Conservation (phyloP, 495 filamentous ascomycete species). For the Letharia columbiana region DNA sequence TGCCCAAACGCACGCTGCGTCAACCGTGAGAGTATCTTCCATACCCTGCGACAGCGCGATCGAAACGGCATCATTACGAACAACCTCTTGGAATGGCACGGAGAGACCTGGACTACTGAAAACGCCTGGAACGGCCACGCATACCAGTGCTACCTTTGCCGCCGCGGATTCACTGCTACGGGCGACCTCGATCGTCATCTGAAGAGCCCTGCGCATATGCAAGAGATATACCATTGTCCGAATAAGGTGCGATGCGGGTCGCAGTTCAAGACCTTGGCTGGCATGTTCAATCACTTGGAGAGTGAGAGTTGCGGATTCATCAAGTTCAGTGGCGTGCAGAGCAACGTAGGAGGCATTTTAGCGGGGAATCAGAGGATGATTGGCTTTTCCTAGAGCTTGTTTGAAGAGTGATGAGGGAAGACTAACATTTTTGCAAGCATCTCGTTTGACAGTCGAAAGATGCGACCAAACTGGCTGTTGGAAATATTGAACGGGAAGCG, state of each 20-base stretch:
- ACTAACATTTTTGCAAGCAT: too few relatives aligned
- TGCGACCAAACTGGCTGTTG: too few relatives aligned
- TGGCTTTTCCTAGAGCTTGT: slow-evolving; percentile 10
- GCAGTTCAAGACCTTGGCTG: slow-evolving; percentile 41
- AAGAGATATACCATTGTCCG: slow-evolving; percentile 47
- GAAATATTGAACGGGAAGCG: too few relatives aligned
- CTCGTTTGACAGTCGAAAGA: too few relatives aligned
- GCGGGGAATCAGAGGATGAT: slow-evolving; percentile 13
- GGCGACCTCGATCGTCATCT: slow-evolving; percentile 31
- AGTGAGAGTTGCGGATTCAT: slow-evolving; percentile 44
- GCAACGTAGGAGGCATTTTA: slow-evolving; percentile 20
- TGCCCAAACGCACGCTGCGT: slow-evolving; percentile 32
- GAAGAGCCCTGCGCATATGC: slow-evolving; percentile 35
- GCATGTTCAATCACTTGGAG: slow-evolving; percentile 47
- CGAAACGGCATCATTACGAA: slow-evolving; percentile 36
- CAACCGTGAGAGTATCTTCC: slow-evolving; percentile 40
- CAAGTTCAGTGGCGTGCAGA: slow-evolving; percentile 41
- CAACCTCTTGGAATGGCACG: slow-evolving; percentile 33
- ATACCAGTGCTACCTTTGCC: slow-evolving; percentile 43
- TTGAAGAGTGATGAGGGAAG: too few relatives aligned
- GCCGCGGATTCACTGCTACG: slow-evolving; percentile 25
- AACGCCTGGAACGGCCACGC: slow-evolving; percentile 33
- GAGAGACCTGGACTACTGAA: slow-evolving; percentile 24
- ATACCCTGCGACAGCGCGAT: slow-evolving; percentile 42
- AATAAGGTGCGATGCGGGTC: slow-evolving; percentile 33